These are phyloP conservation scores for Hericium coralloides DNA, from an alignment of 768 basidiomycete genomes.

Conservation along the genomic window DNA sequence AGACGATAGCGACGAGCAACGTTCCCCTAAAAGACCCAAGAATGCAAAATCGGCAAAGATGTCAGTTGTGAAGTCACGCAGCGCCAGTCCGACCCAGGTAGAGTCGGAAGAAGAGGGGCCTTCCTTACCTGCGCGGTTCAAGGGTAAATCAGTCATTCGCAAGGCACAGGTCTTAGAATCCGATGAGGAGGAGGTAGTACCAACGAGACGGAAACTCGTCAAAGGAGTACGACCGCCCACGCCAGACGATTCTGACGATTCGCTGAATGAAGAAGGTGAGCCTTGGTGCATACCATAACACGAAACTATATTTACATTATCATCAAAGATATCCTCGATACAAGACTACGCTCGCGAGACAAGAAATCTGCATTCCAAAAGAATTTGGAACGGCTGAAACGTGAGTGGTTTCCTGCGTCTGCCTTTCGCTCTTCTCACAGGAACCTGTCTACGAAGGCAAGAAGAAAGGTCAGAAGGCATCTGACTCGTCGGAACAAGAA, in stretches of 20 bases:
- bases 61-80: background rate
- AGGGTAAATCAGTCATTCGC: background rate
- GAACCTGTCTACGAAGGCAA: slow-evolving; percentile 3
- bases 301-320: slow-evolving; percentile 1
- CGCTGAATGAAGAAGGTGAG: slow-evolving; percentile 53
- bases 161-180: slow-evolving; percentile 17
- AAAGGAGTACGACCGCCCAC: slow-evolving; percentile 35
- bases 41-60: background rate
- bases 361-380: slow-evolving; percentile 54
- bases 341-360: slow-evolving; percentile 50
- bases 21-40: slow-evolving; percentile 19
- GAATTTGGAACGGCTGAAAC: slow-evolving; percentile 57
- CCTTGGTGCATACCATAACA: slow-evolving; percentile 5
- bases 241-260: slow-evolving; percentile 33
- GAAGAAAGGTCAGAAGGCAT: slow-evolving; percentile 15
- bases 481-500: slow-evolving; percentile 2
- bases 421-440: background rate
- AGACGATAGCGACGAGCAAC: slow-evolving; percentile 17
- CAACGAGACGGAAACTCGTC: slow-evolving; percentile 31
- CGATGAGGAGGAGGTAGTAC: slow-evolving; percentile 23
- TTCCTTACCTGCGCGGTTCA: background rate
- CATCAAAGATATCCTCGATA: slow-evolving; percentile 54
- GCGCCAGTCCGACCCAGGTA: background rate
- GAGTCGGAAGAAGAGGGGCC: background rate
- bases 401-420: slow-evolving; percentile 30